These are phyloP conservation scores for Colletotrichum sp. DNA, from an alignment of 2,329 filamentous ascomycete genomes.

Conservation along the genomic window DNA sequence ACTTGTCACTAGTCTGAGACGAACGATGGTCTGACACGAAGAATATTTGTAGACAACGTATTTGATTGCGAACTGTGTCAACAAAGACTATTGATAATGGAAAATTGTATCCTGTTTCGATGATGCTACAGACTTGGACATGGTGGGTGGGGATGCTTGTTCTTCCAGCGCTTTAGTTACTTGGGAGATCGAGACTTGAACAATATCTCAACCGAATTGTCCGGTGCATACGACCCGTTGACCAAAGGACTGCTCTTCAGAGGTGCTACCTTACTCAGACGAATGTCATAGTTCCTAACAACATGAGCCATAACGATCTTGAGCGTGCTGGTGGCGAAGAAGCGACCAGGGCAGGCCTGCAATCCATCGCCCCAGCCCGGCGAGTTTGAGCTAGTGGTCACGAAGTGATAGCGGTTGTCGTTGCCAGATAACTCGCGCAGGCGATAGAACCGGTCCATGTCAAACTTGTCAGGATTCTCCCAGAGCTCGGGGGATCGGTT, in stretches of 20 bases:
- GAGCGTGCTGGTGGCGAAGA: neutral
- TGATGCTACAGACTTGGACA: neutral
- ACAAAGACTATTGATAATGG: rapidly evolving
- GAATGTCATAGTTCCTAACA: neutral
- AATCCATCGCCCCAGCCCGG: neutral
- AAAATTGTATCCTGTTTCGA: neutral
- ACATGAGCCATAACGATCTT: neutral
- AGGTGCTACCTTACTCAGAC: neutral
- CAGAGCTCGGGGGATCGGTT: neutral
- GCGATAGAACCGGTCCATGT: neutral
- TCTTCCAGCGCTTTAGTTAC: neutral
- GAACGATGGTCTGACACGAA: neutral
- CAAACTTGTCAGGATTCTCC: neutral
- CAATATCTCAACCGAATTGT: neutral
- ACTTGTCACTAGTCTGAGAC: neutral
- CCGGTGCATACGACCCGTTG: neutral
- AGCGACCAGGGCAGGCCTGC: neutral
- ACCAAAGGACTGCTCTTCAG: neutral
- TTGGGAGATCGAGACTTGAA: neutral
- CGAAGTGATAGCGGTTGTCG: neutral
- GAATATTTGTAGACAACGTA: too few species aligned
- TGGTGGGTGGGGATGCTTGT: rapidly evolving
- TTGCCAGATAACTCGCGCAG: neutral
- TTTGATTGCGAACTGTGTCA: neutral
- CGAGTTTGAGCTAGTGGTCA: neutral